Evolutionary conservation across 495 filamentous ascomycete species (phyloP).

Genomic region (Pyrenula massariospora): DNA sequence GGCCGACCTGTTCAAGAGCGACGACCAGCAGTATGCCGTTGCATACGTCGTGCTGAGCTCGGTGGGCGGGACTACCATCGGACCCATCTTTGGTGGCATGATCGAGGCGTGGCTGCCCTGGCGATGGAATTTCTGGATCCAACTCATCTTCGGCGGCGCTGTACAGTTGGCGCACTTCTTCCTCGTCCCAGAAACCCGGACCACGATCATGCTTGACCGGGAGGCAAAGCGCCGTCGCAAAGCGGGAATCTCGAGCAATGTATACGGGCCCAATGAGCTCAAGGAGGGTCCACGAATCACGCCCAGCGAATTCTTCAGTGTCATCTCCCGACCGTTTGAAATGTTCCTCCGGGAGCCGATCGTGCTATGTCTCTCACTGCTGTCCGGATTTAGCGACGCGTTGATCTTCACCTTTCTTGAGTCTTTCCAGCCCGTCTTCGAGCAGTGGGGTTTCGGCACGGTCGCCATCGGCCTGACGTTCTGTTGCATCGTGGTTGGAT

Average conservation of each 20-base stretch:
- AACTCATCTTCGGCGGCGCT: constrained; percentile 59
- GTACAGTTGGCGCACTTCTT: constrained; percentile 57
- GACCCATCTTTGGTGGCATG: constrained; percentile 71
- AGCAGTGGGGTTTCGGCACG: constrained; percentile 48
- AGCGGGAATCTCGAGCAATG: constrained; percentile 36
- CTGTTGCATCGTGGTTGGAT: constrained; percentile 52
- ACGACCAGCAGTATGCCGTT: constrained; percentile 62
- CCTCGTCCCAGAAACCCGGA: constrained; percentile 56
- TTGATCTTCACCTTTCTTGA: constrained; percentile 73
- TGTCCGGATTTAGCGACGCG: constrained; percentile 69
- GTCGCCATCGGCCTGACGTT: constrained; percentile 49
- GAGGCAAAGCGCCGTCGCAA: constrained; percentile 55
- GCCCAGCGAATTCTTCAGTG: constrained; percentile 39
- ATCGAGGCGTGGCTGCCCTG: constrained; percentile 53
- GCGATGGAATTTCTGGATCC: constrained; percentile 74
- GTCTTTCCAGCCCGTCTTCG: constrained; percentile 51
- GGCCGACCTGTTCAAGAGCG: constrained; percentile 66
- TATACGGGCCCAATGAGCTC: constrained; percentile 55
- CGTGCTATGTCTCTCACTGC: constrained; percentile 56
- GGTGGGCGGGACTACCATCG: constrained; percentile 63
- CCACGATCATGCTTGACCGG: constrained; percentile 52
- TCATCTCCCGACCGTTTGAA: constrained; percentile 62
- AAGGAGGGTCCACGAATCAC: constrained; percentile 32
- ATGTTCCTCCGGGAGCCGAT: constrained; percentile 74
- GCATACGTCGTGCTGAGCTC: constrained; percentile 68